phyloP scores from a whole-genome alignment of 2,329 filamentous ascomycete genomes.

The Verticillium zaregamsianum region DNA sequence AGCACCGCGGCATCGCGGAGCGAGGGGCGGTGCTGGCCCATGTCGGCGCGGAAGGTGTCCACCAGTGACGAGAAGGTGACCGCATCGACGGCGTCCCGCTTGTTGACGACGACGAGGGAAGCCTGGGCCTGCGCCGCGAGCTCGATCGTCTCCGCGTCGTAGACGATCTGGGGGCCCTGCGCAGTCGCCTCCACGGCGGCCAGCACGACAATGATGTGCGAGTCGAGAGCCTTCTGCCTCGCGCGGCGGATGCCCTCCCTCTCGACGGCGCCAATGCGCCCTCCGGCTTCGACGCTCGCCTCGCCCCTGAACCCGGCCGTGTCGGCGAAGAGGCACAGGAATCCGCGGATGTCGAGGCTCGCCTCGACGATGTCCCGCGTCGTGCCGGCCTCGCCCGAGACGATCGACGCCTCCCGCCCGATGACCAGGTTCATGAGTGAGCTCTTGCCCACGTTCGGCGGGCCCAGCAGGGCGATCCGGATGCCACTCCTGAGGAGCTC shows the following conservation, averaged over 20 bases:
- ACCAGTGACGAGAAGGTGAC: slow-evolving; percentile 33
- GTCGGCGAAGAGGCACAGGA: slow-evolving; percentile 89
- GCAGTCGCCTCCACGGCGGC: slow-evolving; percentile 61
- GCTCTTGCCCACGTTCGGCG: slow-evolving; percentile 93
- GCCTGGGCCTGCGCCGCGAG: slow-evolving; percentile 46
- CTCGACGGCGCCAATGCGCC: slow-evolving; percentile 68
- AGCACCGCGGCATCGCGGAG: slow-evolving; percentile 39
- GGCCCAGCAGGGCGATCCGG: slow-evolving; percentile 78
- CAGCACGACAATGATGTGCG: slow-evolving; percentile 81
- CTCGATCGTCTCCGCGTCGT: slow-evolving; percentile 51
- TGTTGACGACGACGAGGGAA: slow-evolving; percentile 58
- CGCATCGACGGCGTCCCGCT: slow-evolving; percentile 46
- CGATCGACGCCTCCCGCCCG: slow-evolving; percentile 90
- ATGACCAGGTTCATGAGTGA: slow-evolving; percentile 88
- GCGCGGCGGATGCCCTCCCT: slow-evolving; percentile 87
- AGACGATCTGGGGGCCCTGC: slow-evolving; percentile 38
- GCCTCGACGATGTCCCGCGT: slow-evolving; percentile 93
- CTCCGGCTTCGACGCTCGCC: slow-evolving; percentile 15
- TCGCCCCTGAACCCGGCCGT: slow-evolving; percentile 77
- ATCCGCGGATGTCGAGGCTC: slow-evolving; percentile 82
- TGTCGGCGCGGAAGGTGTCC: slow-evolving; percentile 29
- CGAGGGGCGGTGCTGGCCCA: slow-evolving; percentile 35
- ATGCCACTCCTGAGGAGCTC: slow-evolving; percentile 85
- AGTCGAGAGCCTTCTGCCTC: slow-evolving; percentile 72
- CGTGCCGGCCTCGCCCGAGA: slow-evolving; percentile 87